Evolutionary conservation across 2,329 filamentous ascomycete genomes (phyloP).

Genomic region (Lomentospora prolificans): DNA sequence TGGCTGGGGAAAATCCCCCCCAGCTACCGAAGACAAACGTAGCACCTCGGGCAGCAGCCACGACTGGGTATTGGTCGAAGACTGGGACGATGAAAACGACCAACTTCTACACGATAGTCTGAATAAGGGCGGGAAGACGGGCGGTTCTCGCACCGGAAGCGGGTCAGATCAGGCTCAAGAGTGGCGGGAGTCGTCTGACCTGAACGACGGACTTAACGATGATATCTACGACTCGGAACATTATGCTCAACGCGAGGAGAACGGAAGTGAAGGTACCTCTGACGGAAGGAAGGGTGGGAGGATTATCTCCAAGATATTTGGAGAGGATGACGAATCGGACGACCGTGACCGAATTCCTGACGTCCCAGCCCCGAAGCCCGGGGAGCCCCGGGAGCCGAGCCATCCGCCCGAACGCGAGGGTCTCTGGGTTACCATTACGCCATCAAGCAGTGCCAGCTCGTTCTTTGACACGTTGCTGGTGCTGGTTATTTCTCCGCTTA

Average conservation of each 20-base stretch:
- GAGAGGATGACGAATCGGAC: constrained; percentile 26
- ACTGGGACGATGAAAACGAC: constrained; percentile 50
- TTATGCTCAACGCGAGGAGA: background rate
- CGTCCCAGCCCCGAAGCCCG: constrained; percentile 13
- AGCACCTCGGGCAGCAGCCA: constrained; percentile 64
- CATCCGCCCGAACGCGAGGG: constrained; percentile 54
- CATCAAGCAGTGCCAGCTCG: constrained; percentile 78
- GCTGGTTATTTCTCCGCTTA: constrained; percentile 84
- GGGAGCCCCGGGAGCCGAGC: constrained; percentile 14
- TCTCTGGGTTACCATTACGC: constrained; percentile 93
- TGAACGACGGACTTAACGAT: background rate
- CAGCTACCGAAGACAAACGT: constrained; percentile 37
- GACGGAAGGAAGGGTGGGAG: constrained; percentile 17
- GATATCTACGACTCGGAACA: background rate
- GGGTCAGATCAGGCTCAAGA: background rate
- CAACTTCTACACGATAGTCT: constrained; percentile 29
- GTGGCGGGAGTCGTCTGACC: background rate
- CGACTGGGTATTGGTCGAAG: constrained; percentile 62
- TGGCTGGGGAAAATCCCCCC: constrained; percentile 14
- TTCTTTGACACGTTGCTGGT: constrained; percentile 97
- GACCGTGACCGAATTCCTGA: constrained; percentile 8
- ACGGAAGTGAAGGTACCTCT: background rate
- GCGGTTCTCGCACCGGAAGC: background rate
- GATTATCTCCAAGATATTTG: constrained; percentile 41
- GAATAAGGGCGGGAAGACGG: constrained; percentile 13